Base-by-base conservation (phyloP, 202 grass and related monocot species). In the Carex sylvatica region DNA sequence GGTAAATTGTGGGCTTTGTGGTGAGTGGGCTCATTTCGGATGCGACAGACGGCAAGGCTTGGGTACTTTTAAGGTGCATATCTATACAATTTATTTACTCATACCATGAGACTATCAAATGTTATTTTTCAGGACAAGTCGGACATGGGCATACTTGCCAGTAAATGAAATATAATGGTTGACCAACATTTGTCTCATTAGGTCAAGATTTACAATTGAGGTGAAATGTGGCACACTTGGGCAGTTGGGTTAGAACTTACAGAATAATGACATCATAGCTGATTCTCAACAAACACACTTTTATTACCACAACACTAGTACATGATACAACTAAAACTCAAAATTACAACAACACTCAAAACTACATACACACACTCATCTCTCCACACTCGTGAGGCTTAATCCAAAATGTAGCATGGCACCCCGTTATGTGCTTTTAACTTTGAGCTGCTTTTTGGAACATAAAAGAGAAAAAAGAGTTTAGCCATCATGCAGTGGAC, bases 21-120 rank as follows among this genome's bases (percentile, higher is more conserved):
- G 92, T 69, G 92, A 90, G 51, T 94, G 90, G 92, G 92, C 88
- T 24, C 92, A 92, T 80, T 90, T 94, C 12, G 92, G 92, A 30
- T 94, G 92, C 33, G 92, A 94, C 77, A 88, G 62, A 79, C 88
- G 92, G 74, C 90, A 88, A 84, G 86, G 88, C 61, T 82, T 94
- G 33, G 90, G 86, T 62, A 78, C 86, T 59, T 94, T 94, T 56
- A 94, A 94, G 90, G 92, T 92, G 62, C 16, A 74, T 6, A 70
- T 49, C 24, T 13, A 30, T 12, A 46, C 16, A 44, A 46, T 38
- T 44, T 70, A 70, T 70, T 46, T 46, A 20, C 26, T n/a, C 1
- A 0, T 76, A 33, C 28, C 28, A 28, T 28, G 0, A 28, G 28
- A 28, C 28, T 28, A 5, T 55, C 20, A 52, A 74, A 74, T 74